Percentiles rank a stretch among this genome's conserved stretches.
Evolutionary conservation across 345 rosid genomes (phyloP).

Genomic region (Rhodomyrtus tomentosa): DNA sequence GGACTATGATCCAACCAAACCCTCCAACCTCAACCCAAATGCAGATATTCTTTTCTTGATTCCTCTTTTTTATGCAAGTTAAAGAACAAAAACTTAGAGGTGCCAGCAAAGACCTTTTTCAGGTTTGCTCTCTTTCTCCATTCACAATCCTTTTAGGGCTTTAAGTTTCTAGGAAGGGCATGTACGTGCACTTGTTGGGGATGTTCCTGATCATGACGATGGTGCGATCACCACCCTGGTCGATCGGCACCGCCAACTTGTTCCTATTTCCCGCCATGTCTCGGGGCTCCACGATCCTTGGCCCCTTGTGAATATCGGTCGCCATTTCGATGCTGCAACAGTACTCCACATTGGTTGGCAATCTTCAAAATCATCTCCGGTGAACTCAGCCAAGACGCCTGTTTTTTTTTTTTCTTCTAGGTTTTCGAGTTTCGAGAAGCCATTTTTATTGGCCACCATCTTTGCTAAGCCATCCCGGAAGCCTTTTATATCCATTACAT

Average conservation of each 20-base stretch:
- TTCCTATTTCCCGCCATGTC: neutral
- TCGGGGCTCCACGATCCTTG: neutral
- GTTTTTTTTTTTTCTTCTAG: neutral
- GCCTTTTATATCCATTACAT: neutral
- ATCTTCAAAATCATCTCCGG: neutral
- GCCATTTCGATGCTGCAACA: neutral
- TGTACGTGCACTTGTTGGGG: slow-evolving; percentile 63
- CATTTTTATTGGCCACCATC: neutral
- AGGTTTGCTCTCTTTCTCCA: neutral
- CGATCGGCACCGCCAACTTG: slow-evolving; percentile 9
- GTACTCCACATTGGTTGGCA: neutral
- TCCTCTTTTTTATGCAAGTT: neutral
- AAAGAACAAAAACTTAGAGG: neutral
- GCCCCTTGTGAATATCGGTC: neutral
- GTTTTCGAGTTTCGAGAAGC: neutral
- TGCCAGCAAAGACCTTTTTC: neutral
- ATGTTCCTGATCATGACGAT: slow-evolving; percentile 69
- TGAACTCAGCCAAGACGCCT: neutral
- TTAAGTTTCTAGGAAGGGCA: neutral
- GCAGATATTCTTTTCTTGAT: neutral
- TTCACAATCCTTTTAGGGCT: neutral
- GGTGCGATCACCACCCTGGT: slow-evolving; percentile 13
- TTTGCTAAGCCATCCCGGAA: neutral
- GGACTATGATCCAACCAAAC: neutral
- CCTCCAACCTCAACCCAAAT: neutral